phyloP scores from a whole-genome alignment of 768 basidiomycete genomes.

The Suillus brevipes region DNA sequence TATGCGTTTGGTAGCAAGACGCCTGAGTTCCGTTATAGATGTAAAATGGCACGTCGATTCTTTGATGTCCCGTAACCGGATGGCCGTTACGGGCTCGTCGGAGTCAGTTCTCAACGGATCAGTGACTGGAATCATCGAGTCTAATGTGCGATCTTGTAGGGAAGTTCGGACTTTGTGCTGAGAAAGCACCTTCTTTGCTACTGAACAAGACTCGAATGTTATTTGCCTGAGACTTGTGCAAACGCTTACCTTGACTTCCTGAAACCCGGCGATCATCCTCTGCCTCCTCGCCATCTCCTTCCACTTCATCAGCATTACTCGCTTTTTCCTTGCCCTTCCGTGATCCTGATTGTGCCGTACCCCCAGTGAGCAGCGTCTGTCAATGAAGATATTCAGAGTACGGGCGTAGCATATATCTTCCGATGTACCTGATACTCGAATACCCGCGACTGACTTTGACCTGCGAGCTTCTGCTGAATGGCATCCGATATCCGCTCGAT shows the following conservation, averaged over 20 bases:
- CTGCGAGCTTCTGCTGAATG: constrained; percentile 65
- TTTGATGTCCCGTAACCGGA: constrained; percentile 53
- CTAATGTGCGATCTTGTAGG: constrained; percentile 82
- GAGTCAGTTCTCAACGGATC: constrained; percentile 50
- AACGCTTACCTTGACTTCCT: constrained; percentile 26
- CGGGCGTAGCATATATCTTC: background rate
- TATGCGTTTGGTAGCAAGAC: constrained; percentile 54
- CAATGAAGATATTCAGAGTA: constrained; percentile 4
- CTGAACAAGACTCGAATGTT: background rate
- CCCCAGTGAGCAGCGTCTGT: constrained; percentile 64
- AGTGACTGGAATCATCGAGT: constrained; percentile 85
- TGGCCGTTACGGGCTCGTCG: constrained; percentile 17
- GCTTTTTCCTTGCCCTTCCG: constrained; percentile 29
- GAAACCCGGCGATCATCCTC: constrained; percentile 29
- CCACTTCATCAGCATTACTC: constrained; percentile 41
- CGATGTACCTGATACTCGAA: constrained; percentile 69
- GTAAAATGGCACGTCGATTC: constrained; percentile 78
- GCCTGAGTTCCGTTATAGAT: constrained; percentile 70
- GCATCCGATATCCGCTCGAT: constrained; percentile 73
- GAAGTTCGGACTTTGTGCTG: constrained; percentile 87
- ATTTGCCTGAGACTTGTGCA: background rate
- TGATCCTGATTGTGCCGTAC: constrained; percentile 35
- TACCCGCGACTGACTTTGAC: constrained; percentile 61
- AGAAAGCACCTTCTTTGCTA: constrained; percentile 56
- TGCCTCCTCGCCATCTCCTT: constrained; percentile 26